phyloP scores from a whole-genome alignment of 768 basidiomycete genomes.

The Hygrophoropsis aurantiaca region DNA sequence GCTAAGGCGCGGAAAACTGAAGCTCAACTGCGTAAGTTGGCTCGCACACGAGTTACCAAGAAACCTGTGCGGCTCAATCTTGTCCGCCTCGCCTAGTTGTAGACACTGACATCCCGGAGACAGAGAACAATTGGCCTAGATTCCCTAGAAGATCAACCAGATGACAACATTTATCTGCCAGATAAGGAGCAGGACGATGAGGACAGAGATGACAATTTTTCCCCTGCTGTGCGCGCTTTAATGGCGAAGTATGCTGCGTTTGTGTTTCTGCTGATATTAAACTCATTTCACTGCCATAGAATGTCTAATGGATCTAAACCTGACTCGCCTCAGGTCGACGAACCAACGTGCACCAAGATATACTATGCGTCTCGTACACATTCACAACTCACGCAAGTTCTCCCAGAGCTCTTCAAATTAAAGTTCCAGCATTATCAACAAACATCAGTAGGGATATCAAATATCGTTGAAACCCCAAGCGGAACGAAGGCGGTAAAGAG shows the following conservation, averaged over 20 bases:
- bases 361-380: constrained; percentile 96
- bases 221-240: constrained; percentile 74
- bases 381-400: constrained; percentile 89
- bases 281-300: constrained; percentile 16
- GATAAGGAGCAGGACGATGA: constrained; percentile 40
- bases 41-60: constrained; percentile 59
- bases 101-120: constrained; percentile 5
- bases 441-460: constrained; percentile 17
- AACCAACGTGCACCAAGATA: constrained; percentile 74
- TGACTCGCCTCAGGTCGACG: constrained; percentile 28
- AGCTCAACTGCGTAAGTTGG: constrained; percentile 49
- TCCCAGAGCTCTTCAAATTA: constrained; percentile 82
- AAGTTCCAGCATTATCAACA: constrained; percentile 40
- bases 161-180: constrained; percentile 76
- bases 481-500: too few relatives aligned
- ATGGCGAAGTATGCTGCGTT: constrained; percentile 65
- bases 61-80: constrained; percentile 44
- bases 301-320: constrained; percentile 9
- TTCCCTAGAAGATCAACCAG: constrained; percentile 32
- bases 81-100: background rate
- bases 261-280: constrained; percentile 1
- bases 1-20: constrained; percentile 63
- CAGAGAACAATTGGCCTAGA: constrained; percentile 24
- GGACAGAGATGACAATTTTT: constrained; percentile 55
- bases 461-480: constrained; percentile 30